Conservation (phyloP, 1,284 basidiomycete species). For the Cutaneotrichosporon sp. region DNA sequence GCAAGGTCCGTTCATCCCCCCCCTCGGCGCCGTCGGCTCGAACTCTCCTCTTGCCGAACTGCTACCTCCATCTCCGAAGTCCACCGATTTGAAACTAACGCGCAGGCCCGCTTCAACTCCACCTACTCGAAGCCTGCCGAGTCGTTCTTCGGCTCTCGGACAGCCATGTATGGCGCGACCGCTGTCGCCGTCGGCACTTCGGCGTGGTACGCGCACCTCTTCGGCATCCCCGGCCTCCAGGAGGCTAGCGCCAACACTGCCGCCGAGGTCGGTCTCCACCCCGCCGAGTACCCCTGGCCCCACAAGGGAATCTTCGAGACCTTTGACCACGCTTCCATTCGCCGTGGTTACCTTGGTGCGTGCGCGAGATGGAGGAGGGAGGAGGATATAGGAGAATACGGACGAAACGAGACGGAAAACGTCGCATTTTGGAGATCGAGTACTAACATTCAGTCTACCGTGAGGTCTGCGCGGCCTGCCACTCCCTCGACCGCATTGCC, state of each 20-base stretch:
- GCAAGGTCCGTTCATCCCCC: conserved; percentile 19
- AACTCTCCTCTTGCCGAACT: neutral
- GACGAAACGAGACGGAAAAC: no score
- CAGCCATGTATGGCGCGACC: conserved; percentile 71
- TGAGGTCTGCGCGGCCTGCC: conserved; percentile 97
- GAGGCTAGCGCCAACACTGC: conserved; percentile 85
- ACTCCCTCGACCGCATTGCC: conserved; percentile 97
- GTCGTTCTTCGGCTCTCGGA: conserved; percentile 57
- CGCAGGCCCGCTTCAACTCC: conserved; percentile 42
- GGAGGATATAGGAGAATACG: neutral
- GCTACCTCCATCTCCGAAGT: neutral
- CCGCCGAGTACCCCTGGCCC: conserved; percentile 81
- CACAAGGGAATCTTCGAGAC: conserved; percentile 83
- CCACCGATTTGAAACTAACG: conserved; percentile 7
- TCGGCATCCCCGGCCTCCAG: conserved; percentile 81
- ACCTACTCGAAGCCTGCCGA: conserved; percentile 23
- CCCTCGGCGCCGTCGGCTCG: neutral
- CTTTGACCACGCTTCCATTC: conserved; percentile 91
- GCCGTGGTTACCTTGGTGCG: conserved; percentile 79
- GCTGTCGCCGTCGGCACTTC: conserved; percentile 78
- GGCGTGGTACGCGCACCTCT: conserved; percentile 94
- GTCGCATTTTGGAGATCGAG: no score
- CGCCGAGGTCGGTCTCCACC: conserved; percentile 92
- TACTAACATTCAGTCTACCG: conserved; percentile 70
- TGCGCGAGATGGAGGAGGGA: neutral